Base-by-base conservation (phyloP, 2,329 filamentous ascomycete genomes). In the Pseudocercospora crystallina region DNA sequence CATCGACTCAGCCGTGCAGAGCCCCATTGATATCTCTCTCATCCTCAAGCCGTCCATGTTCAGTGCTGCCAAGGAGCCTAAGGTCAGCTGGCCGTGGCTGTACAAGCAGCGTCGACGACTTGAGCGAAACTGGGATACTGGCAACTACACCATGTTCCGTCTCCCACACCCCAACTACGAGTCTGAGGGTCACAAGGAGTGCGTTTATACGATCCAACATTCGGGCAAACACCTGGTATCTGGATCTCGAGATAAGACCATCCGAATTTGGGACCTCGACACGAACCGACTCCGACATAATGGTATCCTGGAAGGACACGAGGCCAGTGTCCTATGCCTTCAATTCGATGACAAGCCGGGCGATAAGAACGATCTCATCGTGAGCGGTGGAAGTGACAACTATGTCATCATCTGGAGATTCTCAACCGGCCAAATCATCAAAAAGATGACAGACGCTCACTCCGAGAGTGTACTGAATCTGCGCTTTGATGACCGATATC, bases 171-270 rank as follows among this genome's bases (percentile, higher is more conserved):
- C 90, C 0, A 79, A 83, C 33, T 79, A 90, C 62, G 83, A 84
- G 1, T 80, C 88, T 30, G 92, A 97, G 67, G 89, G 89, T 1
- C 94, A 99, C 66, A 80, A 79, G 14, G 92, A 97, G 66, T 97
- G 91, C 68, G 90, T 99, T 10, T 99, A 99, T 70, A 92, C 89
- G 2, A 84, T 99, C 46, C 92, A 99, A 68, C 95, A 92, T 65
- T 86, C 86, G 47, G 80, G 86, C 1, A 85, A 90, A 57, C 94
- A 86, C 68, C 79, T 99, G 8, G 92, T 97, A 43, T 97, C 91
- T 65, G 94, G 94, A 12, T 97, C 92, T 64, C 82, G 94, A 46
- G 94, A 99, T 66, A 85, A 82, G 59, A 89, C 89, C 0, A 81
- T 99, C 58, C 84, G 92, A 35, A 85, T 96, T 43, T 99, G 94